Percentiles rank a stretch among this genome's conserved stretches.
Conservation (phyloP, 441 rosid species). For the Isatis lusitanica region DNA sequence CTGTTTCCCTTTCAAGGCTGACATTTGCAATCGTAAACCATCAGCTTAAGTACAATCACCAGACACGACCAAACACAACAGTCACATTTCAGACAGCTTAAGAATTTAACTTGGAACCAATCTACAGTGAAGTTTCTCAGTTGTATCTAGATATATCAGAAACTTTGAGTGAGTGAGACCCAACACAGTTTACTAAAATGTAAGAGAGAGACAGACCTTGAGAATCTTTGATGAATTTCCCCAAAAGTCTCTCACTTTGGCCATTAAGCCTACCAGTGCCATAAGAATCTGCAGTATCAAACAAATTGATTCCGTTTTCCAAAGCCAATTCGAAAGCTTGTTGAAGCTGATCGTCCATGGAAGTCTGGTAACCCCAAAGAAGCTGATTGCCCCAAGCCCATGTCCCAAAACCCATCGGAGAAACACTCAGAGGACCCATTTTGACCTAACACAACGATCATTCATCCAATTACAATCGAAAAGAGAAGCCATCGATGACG, state of each 20-base stretch:
- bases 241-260: slow-evolving; percentile 88
- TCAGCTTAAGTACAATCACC: neutral
- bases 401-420: slow-evolving; percentile 96
- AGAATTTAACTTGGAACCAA: neutral
- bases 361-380: slow-evolving; percentile 82
- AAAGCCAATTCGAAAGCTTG: slow-evolving; percentile 71
- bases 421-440: slow-evolving; percentile 78
- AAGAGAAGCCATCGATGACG: neutral
- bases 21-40: slow-evolving; percentile 13
- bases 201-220: slow-evolving; percentile 43
- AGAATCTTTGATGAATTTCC: slow-evolving; percentile 72
- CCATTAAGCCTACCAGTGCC: slow-evolving; percentile 88
- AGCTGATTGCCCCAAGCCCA: slow-evolving; percentile 99
- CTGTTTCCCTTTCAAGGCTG: slow-evolving; percentile 42
- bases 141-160: neutral
- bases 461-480: neutral
- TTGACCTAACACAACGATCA: slow-evolving; percentile 48
- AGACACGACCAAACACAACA: neutral
- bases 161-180: neutral
- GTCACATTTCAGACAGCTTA: slow-evolving; percentile 7
- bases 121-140: neutral
- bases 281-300: slow-evolving; percentile 94
- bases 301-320: slow-evolving; percentile 73
- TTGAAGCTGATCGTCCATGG: slow-evolving; percentile 84
- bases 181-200: neutral